Conservation (phyloP, 768 basidiomycete genomes). For the Sarcodon sp. region DNA sequence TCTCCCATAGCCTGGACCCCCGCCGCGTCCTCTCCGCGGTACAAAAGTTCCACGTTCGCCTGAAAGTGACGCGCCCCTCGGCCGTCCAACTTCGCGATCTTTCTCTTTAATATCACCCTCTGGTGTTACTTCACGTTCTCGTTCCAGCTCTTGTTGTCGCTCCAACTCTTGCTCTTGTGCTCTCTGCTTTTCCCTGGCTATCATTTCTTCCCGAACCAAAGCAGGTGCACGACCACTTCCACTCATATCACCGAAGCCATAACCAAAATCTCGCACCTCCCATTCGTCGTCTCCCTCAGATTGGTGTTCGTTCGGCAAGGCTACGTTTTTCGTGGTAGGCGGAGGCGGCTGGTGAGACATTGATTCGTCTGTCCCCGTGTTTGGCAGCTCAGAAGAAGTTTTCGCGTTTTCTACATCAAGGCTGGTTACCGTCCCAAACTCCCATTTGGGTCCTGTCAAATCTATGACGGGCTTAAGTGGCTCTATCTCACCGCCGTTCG, state of each 20-base stretch:
- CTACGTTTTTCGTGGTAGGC: too few relatives aligned
- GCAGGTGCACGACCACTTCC: slow-evolving; percentile 21
- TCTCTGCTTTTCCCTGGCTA: slow-evolving; percentile 1
- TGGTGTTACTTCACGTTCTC: slow-evolving; percentile 13
- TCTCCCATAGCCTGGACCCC: slow-evolving; percentile 14
- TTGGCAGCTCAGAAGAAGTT: too few relatives aligned
- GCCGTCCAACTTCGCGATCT: slow-evolving; percentile 12
- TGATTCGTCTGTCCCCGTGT: too few relatives aligned
- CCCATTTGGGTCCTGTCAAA: too few relatives aligned
- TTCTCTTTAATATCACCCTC: slow-evolving; percentile 9
- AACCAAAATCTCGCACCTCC: slow-evolving; percentile 51
- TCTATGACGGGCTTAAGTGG: too few relatives aligned
- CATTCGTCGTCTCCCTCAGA: slow-evolving; percentile 20
- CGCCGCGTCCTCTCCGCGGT: slow-evolving; percentile 9
- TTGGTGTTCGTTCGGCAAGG: neutral
- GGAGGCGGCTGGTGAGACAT: too few relatives aligned
- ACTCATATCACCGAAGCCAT: slow-evolving; percentile 41
- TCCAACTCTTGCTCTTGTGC: slow-evolving; percentile 7
- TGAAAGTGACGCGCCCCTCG: slow-evolving; percentile 18
- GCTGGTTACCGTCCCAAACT: too few relatives aligned
- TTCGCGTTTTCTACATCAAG: too few relatives aligned
- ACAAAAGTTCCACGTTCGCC: slow-evolving; percentile 19
- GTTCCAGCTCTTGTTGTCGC: slow-evolving; percentile 2
- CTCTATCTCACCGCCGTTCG: too few relatives aligned
- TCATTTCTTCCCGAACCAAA: slow-evolving; percentile 16